Evolutionary conservation across 23 red algal genomes (phyloP).

Genomic region (Chondrus crispus): DNA sequence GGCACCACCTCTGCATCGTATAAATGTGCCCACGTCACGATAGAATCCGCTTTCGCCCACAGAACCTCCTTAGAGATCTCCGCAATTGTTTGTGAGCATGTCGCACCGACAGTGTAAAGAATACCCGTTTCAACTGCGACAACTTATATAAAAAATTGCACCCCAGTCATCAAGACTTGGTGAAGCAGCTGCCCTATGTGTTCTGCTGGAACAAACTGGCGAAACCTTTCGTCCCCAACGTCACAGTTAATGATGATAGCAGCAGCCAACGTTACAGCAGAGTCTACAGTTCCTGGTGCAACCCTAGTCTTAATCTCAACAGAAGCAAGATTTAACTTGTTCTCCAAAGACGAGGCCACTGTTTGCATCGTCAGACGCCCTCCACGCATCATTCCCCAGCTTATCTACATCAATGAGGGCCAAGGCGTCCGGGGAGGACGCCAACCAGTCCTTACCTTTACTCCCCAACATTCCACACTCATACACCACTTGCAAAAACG

Average conservation of each 20-base stretch:
- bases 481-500: too few species aligned
- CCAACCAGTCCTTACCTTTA: too few species aligned
- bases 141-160: background rate
- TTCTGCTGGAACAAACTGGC: background rate
- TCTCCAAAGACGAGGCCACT: too few species aligned
- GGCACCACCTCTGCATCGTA: background rate
- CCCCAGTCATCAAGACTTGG: background rate
- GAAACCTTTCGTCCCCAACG: background rate
- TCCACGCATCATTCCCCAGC: too few species aligned
- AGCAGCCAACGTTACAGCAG: background rate
- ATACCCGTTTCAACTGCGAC: background rate
- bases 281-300: background rate
- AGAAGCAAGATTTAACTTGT: too few species aligned
- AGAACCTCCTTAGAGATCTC: background rate
- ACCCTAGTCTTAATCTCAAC: slow-evolving; percentile 16
- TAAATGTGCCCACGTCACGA: slow-evolving; percentile 24
- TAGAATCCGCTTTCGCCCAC: background rate
- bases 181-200: slow-evolving; percentile 1
- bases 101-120: too few species aligned
- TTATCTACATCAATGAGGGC: too few species aligned
- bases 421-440: too few species aligned
- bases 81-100: too few species aligned
- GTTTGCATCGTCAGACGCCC: too few species aligned
- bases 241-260: background rate
- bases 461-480: too few species aligned